These are phyloP conservation scores for Alternaria metachromatica DNA, from an alignment of 2,329 filamentous ascomycete genomes.

Conservation along the genomic window DNA sequence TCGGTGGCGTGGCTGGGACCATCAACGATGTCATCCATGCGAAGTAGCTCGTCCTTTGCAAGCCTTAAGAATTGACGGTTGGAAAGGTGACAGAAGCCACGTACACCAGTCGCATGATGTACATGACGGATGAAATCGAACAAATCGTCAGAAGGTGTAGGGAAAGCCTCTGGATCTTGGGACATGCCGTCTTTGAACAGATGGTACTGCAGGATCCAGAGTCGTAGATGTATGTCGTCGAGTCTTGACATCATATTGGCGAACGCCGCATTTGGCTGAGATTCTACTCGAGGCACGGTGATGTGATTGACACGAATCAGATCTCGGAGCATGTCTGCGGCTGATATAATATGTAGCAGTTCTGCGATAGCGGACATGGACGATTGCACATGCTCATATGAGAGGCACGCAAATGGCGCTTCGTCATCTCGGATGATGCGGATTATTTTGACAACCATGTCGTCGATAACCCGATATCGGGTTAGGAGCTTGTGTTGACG, in stretches of 20 bases:
- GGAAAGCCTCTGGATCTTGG: constrained; percentile 70
- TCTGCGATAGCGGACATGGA: constrained; percentile 75
- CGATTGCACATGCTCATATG: constrained; percentile 76
- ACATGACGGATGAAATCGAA: constrained; percentile 81
- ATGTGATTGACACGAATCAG: constrained; percentile 79
- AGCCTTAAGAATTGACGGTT: constrained; percentile 89
- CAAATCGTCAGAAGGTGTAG: constrained; percentile 72
- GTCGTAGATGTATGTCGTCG: constrained; percentile 84
- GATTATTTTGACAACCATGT: constrained; percentile 75
- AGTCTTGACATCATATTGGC: constrained; percentile 69
- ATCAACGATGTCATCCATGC: constrained; percentile 76
- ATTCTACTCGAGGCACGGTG: constrained; percentile 65
- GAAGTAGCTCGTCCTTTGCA: constrained; percentile 83
- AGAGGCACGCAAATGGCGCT: constrained; percentile 80
- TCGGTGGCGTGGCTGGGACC: constrained; percentile 73
- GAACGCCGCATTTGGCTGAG: constrained; percentile 51
- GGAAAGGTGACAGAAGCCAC: constrained; percentile 82
- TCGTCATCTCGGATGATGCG: constrained; percentile 68
- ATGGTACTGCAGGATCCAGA: constrained; percentile 87
- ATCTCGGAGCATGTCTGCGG: constrained; percentile 83
- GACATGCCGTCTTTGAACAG: constrained; percentile 76
- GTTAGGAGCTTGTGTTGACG: constrained; percentile 76
- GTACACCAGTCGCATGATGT: constrained; percentile 82
- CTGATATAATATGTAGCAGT: constrained; percentile 77
- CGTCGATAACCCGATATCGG: constrained; percentile 80